These are phyloP conservation scores for Akanthomyces dipterigenus DNA, from an alignment of 2,329 filamentous ascomycete genomes.

Conservation along the genomic window DNA sequence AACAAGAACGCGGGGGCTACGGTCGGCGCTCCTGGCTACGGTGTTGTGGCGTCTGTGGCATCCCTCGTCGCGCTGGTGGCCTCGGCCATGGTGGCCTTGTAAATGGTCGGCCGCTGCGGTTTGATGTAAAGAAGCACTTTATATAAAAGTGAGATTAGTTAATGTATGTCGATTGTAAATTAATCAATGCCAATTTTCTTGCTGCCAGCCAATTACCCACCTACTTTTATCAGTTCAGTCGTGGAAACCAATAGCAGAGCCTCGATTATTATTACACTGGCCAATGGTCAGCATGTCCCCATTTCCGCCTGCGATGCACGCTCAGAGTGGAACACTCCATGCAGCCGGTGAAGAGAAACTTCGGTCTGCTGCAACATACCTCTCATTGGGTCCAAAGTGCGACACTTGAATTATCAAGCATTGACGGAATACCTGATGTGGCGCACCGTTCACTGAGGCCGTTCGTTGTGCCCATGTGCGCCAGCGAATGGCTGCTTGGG, in stretches of 20 bases:
- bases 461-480: constrained; percentile 7
- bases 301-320: background rate
- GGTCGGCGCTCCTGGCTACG: constrained; percentile 28
- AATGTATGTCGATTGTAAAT: background rate
- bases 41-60: constrained; percentile 36
- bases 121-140: background rate
- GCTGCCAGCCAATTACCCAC: background rate
- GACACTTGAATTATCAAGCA: background rate
- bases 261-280: background rate
- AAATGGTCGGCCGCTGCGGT: constrained; percentile 21
- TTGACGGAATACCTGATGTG: background rate
- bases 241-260: background rate
- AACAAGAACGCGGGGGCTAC: constrained; percentile 21
- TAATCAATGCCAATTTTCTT: background rate
- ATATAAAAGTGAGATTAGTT: background rate
- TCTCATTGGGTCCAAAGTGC: background rate
- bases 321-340: background rate
- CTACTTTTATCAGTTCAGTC: background rate
- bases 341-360: background rate
- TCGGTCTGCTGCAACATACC: background rate
- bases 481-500: constrained; percentile 5
- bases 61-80: constrained; percentile 27
- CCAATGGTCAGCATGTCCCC: background rate
- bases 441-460: background rate
- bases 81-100: constrained; percentile 48